Evolutionary conservation across 192 early-diverging fungal genomes (phyloP).

Genomic region (Umbelopsis ramanniana): DNA sequence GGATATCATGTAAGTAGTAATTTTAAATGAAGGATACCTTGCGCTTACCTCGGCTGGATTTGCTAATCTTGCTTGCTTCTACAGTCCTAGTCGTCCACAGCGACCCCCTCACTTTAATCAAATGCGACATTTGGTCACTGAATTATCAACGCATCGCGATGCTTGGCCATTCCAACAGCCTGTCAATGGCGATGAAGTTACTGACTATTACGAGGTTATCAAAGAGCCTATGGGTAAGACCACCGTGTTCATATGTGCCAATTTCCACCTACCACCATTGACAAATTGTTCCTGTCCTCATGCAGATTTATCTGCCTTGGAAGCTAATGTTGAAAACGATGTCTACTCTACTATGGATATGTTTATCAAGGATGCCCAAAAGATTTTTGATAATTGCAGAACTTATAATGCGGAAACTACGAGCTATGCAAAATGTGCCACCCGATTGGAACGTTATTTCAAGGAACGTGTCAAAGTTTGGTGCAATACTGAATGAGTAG

Average conservation of each 20-base stretch:
- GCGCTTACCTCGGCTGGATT: not conserved
- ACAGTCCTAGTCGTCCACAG: slow-evolving; percentile 46
- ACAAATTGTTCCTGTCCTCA: not conserved
- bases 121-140: slow-evolving; percentile 77
- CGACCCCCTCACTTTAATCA: slow-evolving; percentile 63
- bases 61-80: not conserved
- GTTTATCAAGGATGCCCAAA: slow-evolving; percentile 84
- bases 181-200: slow-evolving; percentile 84
- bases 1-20: slow-evolving; percentile 50
- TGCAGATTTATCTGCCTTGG: slow-evolving; percentile 81
- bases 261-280: too few species aligned
- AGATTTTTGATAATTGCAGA: slow-evolving; percentile 94
- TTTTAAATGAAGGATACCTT: not conserved
- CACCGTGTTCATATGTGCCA: too few species aligned
- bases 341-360: slow-evolving; percentile 80
- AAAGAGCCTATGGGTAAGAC: slow-evolving; percentile 92
- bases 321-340: slow-evolving; percentile 82
- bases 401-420: slow-evolving; percentile 90
- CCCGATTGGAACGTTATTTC: slow-evolving; percentile 77
- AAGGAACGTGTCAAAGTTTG: slow-evolving; percentile 73
- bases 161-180: slow-evolving; percentile 96
- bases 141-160: slow-evolving; percentile 74
- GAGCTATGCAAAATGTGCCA: slow-evolving; percentile 81
- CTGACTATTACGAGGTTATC: slow-evolving; percentile 95
- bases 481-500: slow-evolving; percentile 20